Evolutionary conservation across 768 basidiomycete genomes (phyloP).

Genomic region (Naganishia friedmannii): DNA sequence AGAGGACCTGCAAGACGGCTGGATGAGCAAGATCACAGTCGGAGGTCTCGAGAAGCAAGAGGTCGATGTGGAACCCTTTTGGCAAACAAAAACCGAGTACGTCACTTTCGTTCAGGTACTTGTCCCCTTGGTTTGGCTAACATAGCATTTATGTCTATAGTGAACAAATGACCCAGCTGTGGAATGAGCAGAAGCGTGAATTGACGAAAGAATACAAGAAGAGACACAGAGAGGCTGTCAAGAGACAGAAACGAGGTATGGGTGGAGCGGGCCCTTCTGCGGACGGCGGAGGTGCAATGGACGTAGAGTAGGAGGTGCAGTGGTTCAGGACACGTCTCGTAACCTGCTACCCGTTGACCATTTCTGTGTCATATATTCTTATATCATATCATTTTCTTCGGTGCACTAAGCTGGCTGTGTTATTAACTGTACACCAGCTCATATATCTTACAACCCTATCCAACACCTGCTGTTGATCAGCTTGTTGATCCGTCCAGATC

Average conservation of each 20-base stretch:
- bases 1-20: slow-evolving; percentile 13
- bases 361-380: too few relatives aligned
- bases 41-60: slow-evolving; percentile 31
- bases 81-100: slow-evolving; percentile 38
- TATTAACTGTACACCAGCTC: too few relatives aligned
- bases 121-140: not conserved
- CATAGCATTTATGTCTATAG: slow-evolving; percentile 24
- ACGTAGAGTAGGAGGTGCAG: not conserved
- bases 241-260: slow-evolving; percentile 42
- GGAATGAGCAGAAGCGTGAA: slow-evolving; percentile 48
- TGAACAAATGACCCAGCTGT: slow-evolving; percentile 47
- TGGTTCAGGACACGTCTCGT: too few relatives aligned
- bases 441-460: too few relatives aligned
- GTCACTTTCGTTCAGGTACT: not conserved
- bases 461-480: not conserved
- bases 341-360: too few relatives aligned
- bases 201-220: slow-evolving; percentile 52
- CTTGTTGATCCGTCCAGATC: not conserved
- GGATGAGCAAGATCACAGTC: slow-evolving; percentile 20
- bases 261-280: slow-evolving; percentile 21
- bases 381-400: too few relatives aligned
- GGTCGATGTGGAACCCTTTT: slow-evolving; percentile 35
- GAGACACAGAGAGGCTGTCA: slow-evolving; percentile 51
- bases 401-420: too few relatives aligned
- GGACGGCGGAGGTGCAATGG: slow-evolving; percentile 11